phyloP scores from a whole-genome alignment of 495 filamentous ascomycete species.

The Xylaria scruposa region DNA sequence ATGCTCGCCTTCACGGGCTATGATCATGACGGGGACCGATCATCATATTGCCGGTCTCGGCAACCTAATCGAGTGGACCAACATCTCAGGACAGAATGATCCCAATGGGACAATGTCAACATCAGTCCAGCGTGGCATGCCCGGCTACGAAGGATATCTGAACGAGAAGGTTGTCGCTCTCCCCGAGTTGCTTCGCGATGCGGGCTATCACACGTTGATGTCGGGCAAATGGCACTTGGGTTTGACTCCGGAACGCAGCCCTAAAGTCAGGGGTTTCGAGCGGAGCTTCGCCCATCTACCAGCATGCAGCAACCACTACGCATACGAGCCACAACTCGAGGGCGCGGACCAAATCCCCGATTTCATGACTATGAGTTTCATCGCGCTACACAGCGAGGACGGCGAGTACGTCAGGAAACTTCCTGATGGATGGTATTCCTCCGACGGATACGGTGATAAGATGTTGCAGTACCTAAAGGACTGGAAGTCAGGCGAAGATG shows the following conservation, averaged over 20 bases:
- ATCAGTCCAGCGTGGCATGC: constrained; percentile 54
- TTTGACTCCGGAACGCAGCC: constrained; percentile 47
- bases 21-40: constrained; percentile 64
- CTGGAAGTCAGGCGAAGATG: constrained; percentile 56
- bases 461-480: constrained; percentile 62
- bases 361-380: constrained; percentile 59
- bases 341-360: constrained; percentile 47
- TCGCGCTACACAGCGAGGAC: constrained; percentile 66
- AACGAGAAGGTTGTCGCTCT: constrained; percentile 67
- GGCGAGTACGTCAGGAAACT: constrained; percentile 57
- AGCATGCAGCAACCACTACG: constrained; percentile 65
- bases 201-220: constrained; percentile 68
- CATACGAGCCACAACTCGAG: constrained; percentile 60
- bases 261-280: constrained; percentile 53
- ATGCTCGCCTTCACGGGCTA: constrained; percentile 69
- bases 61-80: constrained; percentile 51
- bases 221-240: constrained; percentile 67
- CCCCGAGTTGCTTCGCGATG: constrained; percentile 66
- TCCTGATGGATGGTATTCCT: constrained; percentile 64
- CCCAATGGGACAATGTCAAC: constrained; percentile 46
- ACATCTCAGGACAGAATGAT: constrained; percentile 41
- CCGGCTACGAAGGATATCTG: constrained; percentile 70
- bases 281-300: constrained; percentile 51
- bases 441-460: constrained; percentile 61
- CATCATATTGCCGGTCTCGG: constrained; percentile 59